Evolutionary conservation across 169 alveolate species (phyloP).

Genomic region (Plasmodium gonderi): DNA sequence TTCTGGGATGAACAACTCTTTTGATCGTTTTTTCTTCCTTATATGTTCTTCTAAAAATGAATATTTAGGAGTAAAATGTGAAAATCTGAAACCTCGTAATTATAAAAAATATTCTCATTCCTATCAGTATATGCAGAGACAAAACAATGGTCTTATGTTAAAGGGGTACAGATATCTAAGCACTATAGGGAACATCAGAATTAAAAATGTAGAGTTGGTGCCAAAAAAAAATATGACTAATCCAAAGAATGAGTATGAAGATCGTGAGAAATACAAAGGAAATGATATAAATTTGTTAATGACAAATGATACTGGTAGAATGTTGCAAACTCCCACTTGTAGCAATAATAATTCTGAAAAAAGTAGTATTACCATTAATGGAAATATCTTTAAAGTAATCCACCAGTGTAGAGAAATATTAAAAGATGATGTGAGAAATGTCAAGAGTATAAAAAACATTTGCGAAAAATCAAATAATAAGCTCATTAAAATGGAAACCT

Average conservation of each 20-base stretch:
- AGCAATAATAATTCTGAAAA: background rate
- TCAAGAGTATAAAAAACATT: background rate
- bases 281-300: background rate
- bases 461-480: conserved; percentile 7
- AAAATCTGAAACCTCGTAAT: conserved; percentile 28
- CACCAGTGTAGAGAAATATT: conserved; percentile 17
- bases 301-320: background rate
- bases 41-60: conserved; percentile 7
- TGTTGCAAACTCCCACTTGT: background rate
- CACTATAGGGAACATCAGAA: conserved; percentile 23
- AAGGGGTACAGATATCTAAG: conserved; percentile 51
- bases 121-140: background rate
- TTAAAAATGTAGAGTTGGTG: conserved; percentile 15
- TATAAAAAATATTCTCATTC: conserved; percentile 1
- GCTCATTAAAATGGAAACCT: background rate
- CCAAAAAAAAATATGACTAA: background rate
- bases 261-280: background rate
- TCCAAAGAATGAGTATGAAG: background rate
- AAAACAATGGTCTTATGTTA: background rate
- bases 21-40: background rate
- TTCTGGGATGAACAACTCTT: background rate
- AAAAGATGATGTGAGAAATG: background rate
- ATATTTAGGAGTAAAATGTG: conserved; percentile 28
- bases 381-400: background rate
- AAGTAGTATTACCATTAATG: conserved; percentile 14